These are phyloP conservation scores for Malassezia vespertilionis DNA, from an alignment of 1,284 basidiomycete genomes.

Conservation along the genomic window DNA sequence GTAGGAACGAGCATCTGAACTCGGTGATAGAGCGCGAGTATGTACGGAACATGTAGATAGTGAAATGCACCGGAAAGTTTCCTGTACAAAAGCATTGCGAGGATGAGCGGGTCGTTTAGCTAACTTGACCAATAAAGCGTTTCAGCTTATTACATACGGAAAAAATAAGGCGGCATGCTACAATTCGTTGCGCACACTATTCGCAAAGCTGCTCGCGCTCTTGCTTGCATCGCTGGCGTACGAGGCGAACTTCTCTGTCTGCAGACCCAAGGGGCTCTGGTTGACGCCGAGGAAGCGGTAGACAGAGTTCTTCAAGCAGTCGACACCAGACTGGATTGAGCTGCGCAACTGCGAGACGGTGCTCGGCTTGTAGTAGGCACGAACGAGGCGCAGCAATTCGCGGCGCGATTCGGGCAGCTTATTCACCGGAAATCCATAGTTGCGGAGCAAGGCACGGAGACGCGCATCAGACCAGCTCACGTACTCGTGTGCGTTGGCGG, in stretches of 20 bases:
- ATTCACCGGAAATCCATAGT: slow-evolving; percentile 28
- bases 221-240: slow-evolving; percentile 4
- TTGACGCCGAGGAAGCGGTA: slow-evolving; percentile 7
- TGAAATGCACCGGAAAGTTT: neutral
- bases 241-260: slow-evolving; percentile 10
- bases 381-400: slow-evolving; percentile 38
- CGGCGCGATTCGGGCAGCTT: slow-evolving; percentile 33
- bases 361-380: slow-evolving; percentile 33
- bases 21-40: slow-evolving; percentile 10
- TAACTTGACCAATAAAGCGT: no score
- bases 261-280: slow-evolving; percentile 6
- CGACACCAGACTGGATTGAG: neutral
- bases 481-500: slow-evolving; percentile 33
- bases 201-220: slow-evolving; percentile 5
- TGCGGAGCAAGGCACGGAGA: slow-evolving; percentile 32
- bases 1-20: slow-evolving; percentile 26
- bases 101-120: no score
- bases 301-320: slow-evolving; percentile 3
- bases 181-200: slow-evolving; percentile 1
- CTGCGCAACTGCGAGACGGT: neutral
- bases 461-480: slow-evolving; percentile 38
- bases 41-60: slow-evolving; percentile 4
- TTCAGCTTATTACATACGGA: neutral
- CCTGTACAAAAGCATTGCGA: no score
- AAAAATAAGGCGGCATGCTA: no score